phyloP scores from a whole-genome alignment of 2,329 filamentous ascomycete species.

The Ceratocystis albifundus region DNA sequence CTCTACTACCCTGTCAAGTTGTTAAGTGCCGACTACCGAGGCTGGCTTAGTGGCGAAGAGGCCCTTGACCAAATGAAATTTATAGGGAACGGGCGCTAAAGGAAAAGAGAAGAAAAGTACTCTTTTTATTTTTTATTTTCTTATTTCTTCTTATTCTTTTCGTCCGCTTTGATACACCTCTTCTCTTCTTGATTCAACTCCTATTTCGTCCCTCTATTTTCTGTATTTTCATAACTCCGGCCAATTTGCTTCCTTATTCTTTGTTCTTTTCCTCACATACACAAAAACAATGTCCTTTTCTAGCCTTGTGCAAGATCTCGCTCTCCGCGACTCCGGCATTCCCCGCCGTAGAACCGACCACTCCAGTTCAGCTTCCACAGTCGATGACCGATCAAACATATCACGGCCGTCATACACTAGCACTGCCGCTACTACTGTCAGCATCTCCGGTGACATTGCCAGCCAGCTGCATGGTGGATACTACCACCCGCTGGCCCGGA shows the following conservation, averaged over 20 bases:
- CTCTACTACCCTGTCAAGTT: not conserved
- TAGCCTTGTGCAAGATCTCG: slow-evolving; percentile 53
- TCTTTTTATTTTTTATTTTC: not conserved
- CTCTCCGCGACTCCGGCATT: slow-evolving; percentile 42
- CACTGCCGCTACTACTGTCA: slow-evolving; percentile 56
- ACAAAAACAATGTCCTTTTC: slow-evolving; percentile 50
- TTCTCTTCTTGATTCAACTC: not conserved
- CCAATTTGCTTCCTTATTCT: not conserved
- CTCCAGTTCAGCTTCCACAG: slow-evolving; percentile 42
- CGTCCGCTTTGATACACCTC: not conserved
- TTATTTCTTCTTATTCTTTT: not conserved
- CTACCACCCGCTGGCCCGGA: slow-evolving; percentile 63
- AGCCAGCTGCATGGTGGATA: slow-evolving; percentile 78
- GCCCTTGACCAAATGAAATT: not conserved
- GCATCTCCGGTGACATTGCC: slow-evolving; percentile 62
- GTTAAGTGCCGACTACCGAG: not conserved
- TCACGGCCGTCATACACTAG: slow-evolving; percentile 52
- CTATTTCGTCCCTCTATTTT: not conserved
- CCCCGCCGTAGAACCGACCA: slow-evolving; percentile 37
- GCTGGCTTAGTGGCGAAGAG: not conserved
- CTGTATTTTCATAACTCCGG: not conserved
- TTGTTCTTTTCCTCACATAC: not conserved
- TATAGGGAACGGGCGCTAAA: not conserved
- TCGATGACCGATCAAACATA: slow-evolving; percentile 51
- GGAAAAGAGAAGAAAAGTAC: not conserved